A percentile compares a stretch with the other conserved stretches of the same genome.
phyloP scores from a whole-genome alignment of 1,284 basidiomycete species.

The Vanrija sp. region DNA sequence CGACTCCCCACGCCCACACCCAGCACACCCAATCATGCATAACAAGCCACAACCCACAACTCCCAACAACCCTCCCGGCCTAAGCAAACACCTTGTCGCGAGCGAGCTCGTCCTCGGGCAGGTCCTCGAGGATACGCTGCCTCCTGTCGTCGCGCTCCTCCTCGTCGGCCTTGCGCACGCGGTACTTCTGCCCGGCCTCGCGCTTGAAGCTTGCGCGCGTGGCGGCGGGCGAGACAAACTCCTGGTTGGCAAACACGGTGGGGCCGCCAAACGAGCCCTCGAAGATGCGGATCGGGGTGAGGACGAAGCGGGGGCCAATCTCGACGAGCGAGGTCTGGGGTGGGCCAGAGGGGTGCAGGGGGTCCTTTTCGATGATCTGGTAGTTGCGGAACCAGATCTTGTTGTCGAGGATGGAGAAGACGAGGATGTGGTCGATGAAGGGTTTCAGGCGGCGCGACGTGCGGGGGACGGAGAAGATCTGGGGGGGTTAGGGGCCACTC shows the following conservation, averaged over 20 bases:
- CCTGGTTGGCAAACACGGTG: slow-evolving; percentile 94
- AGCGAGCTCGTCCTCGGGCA: slow-evolving; percentile 74
- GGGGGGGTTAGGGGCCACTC: slow-evolving; percentile 1
- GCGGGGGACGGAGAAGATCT: slow-evolving; percentile 95
- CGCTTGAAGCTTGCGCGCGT: slow-evolving; percentile 68
- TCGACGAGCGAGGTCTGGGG: slow-evolving; percentile 71
- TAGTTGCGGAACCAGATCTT: slow-evolving; percentile 99
- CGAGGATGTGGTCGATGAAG: slow-evolving; percentile 95
- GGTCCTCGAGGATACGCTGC: slow-evolving; percentile 57
- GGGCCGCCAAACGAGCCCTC: slow-evolving; percentile 95
- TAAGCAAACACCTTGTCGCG: slow-evolving; percentile 84
- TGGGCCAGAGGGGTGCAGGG: slow-evolving; percentile 54
- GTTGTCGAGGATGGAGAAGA: slow-evolving; percentile 90
- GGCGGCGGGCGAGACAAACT: slow-evolving; percentile 84
- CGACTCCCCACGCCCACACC: too few relatives aligned
- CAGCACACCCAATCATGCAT: background rate
- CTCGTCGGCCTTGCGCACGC: slow-evolving; percentile 71
- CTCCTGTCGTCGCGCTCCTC: slow-evolving; percentile 64
- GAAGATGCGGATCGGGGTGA: slow-evolving; percentile 97
- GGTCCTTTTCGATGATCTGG: slow-evolving; percentile 59
- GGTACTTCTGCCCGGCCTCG: slow-evolving; percentile 75
- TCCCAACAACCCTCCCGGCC: background rate
- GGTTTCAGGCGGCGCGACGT: slow-evolving; percentile 88
- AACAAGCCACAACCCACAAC: slow-evolving; percentile 30
- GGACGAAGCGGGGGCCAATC: slow-evolving; percentile 94